Conservation (phyloP, 1,139 yeast genomes). For the Pichia sp. region DNA sequence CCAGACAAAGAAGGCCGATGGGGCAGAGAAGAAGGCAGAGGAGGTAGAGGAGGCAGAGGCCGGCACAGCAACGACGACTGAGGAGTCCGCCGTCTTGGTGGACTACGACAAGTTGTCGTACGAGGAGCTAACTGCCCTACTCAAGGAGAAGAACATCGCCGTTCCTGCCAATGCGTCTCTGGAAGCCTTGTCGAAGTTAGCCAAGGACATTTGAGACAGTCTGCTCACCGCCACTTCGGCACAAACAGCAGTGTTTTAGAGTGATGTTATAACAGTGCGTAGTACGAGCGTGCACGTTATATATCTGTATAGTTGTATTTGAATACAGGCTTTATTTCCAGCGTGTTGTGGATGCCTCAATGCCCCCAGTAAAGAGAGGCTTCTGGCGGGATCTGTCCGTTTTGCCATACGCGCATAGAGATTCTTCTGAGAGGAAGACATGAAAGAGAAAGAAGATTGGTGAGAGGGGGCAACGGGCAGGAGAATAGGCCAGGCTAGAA, state of each 20-base stretch:
- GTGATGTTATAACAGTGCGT: neutral
- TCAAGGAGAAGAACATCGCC: constrained; percentile 41
- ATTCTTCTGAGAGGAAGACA: neutral
- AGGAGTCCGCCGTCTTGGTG: constrained; percentile 8
- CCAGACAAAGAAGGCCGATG: constrained; percentile 8
- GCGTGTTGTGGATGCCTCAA: neutral
- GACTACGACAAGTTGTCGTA: neutral
- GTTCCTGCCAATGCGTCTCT: constrained; percentile 47
- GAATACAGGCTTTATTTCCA: neutral
- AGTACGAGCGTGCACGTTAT: neutral
- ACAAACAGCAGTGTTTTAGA: neutral
- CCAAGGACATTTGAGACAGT: constrained; percentile 35
- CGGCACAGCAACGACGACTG: neutral
- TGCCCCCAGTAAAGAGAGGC: too few species aligned
- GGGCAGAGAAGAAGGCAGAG: constrained; percentile 12
- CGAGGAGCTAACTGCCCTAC: constrained; percentile 39
- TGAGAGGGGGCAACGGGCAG: neutral
- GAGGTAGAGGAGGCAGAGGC: constrained; percentile 17
- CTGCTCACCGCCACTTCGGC: neutral
- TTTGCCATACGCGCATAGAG: neutral
- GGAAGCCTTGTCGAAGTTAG: constrained; percentile 48
- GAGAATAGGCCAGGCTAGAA: too few species aligned
- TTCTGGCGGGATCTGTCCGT: neutral
- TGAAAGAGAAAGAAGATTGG: neutral
- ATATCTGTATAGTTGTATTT: neutral